These are phyloP conservation scores for Metschnikowia santaceciliae DNA, from an alignment of 805 yeast species.

Conservation along the genomic window DNA sequence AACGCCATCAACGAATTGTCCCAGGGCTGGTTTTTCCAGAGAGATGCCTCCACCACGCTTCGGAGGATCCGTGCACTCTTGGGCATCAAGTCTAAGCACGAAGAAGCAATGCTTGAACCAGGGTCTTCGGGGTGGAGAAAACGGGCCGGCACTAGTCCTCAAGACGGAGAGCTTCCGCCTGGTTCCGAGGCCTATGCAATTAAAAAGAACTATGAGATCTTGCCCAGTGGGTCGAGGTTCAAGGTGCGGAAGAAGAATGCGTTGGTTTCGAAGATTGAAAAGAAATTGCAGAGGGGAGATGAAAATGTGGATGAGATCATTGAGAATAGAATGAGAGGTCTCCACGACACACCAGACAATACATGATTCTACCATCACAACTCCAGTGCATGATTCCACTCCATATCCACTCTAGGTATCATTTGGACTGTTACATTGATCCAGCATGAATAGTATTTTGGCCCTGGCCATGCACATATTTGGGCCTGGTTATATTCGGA, in stretches of 20 bases:
- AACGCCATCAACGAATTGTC: conserved; percentile 68
- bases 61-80: conserved; percentile 9
- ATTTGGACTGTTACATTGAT: too few species aligned
- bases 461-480: too few species aligned
- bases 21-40: conserved; percentile 73
- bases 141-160: conserved; percentile 46
- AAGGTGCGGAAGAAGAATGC: conserved; percentile 29
- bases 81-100: conserved; percentile 18
- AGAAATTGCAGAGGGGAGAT: conserved; percentile 37
- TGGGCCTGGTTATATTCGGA: too few species aligned
- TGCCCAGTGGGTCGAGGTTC: conserved; percentile 73
- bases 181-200: conserved; percentile 35
- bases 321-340: conserved; percentile 37
- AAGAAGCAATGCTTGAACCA: conserved; percentile 7
- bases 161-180: conserved; percentile 49
- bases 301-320: conserved; percentile 55
- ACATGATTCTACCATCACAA: too few species aligned
- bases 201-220: conserved; percentile 43
- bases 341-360: background rate
- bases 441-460: too few species aligned
- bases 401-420: too few species aligned
- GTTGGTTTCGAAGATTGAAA: conserved; percentile 28
- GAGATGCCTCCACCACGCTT: conserved; percentile 35
- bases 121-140: conserved; percentile 41
- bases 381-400: too few species aligned